These are phyloP conservation scores for Phytophthora sansomeana DNA, from an alignment of 352 stramenopile genomes.

Conservation along the genomic window DNA sequence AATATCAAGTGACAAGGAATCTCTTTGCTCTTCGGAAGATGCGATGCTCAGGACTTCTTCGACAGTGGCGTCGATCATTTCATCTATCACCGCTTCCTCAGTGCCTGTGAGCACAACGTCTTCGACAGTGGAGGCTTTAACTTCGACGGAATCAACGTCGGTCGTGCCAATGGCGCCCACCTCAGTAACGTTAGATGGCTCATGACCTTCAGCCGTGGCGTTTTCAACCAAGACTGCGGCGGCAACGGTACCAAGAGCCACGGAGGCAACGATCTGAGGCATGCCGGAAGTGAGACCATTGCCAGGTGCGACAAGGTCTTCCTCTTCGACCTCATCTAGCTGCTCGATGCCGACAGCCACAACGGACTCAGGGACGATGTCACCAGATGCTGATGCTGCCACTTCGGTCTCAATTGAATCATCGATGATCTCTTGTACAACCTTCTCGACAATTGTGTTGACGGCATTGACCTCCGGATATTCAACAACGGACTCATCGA, in stretches of 20 bases:
- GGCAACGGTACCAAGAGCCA: slow-evolving; percentile 11
- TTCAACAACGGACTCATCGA: background rate
- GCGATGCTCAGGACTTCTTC: slow-evolving; percentile 16
- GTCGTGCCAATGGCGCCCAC: background rate
- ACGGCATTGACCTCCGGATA: too few relatives aligned
- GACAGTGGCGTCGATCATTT: slow-evolving; percentile 11
- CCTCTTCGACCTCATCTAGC: background rate
- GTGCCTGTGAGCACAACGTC: slow-evolving; percentile 1
- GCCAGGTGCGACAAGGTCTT: background rate
- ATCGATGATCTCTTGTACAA: too few relatives aligned
- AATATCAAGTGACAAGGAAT: slow-evolving; percentile 16
- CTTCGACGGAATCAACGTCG: background rate
- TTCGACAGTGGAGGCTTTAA: background rate
- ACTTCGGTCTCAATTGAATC: too few relatives aligned
- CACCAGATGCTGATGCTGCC: background rate
- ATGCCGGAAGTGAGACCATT: slow-evolving; percentile 6
- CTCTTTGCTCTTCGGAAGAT: slow-evolving; percentile 14
- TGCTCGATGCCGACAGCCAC: background rate
- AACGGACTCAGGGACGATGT: background rate
- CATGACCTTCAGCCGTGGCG: background rate
- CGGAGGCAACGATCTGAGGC: slow-evolving; percentile 25
- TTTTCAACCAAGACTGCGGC: background rate
- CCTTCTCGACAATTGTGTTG: too few relatives aligned
- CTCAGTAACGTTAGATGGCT: background rate
- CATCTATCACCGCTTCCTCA: slow-evolving; percentile 22